Evolutionary conservation across 345 rosid genomes (phyloP), one percentile per base, ranked within the genome.

Genomic region (Populus nigra): DNA sequence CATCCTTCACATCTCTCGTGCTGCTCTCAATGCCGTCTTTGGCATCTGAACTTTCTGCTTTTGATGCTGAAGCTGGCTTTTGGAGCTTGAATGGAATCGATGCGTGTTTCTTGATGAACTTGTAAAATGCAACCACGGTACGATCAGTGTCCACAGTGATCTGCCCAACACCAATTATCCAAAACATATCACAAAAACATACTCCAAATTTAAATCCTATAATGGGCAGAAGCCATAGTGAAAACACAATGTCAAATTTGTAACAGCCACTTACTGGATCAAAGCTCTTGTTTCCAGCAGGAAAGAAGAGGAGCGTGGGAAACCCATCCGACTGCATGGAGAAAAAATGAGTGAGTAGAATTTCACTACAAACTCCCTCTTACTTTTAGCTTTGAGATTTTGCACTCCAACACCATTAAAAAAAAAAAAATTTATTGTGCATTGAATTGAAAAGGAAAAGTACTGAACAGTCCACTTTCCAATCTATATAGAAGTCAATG

Each of bases 251-350:
- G 18, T 23, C 61, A 36, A 17, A 20, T 3, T 8, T 62, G 35
- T 65, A 27, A 16, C 68, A 41, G 45, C 61, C 39, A 76, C 92
- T 90, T 87, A 96, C 99, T 3, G 99, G 98, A 75, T 96, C 95
- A 61, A 90, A 96, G 81, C 96, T 91, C 88, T 94, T 96, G 89
- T 94, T 96, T 76, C 99, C 97, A 25, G 99, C 98, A 38, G 98
- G 98, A 89, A 90, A 96, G 90, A 96, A 96, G 65, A 96, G 88
- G 75, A 96, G 83, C n/a, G 99, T 92, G 36, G 99, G 99, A 86
- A 90, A 96, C 17, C 99, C 98, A 76, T 96, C 99, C 0, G 94
- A 79, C 99, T 96, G 93, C 77, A 86, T 75, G 20, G 22, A 29
- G 23, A 35, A 45, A 76, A 18, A 70, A 20, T 5, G 50, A 27